Conservation (phyloP, 805 yeast genomes). For the Pichia californica region DNA sequence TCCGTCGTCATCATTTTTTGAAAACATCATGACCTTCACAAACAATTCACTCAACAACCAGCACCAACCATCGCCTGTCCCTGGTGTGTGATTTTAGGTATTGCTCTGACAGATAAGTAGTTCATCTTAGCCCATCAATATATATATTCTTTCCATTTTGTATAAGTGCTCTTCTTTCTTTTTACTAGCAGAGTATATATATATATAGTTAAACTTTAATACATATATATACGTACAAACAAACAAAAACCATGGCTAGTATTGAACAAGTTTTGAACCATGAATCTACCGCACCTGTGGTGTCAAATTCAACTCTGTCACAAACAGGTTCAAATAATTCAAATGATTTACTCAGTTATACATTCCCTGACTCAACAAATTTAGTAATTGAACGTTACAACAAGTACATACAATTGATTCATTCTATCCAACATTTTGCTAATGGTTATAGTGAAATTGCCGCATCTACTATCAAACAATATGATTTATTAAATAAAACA, state of each 20-base stretch:
- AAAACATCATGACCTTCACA: too few species aligned
- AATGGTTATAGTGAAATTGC: conserved; percentile 24
- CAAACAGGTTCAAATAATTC: background rate
- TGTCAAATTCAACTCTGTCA: background rate
- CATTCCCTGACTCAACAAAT: conserved; percentile 23
- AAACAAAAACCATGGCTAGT: too few species aligned
- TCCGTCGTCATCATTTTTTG: too few species aligned
- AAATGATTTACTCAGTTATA: conserved; percentile 10
- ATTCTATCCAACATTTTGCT: conserved; percentile 20
- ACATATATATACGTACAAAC: background rate
- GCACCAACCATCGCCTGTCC: too few species aligned
- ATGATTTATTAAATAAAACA: conserved; percentile 22
- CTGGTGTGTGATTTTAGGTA: too few species aligned
- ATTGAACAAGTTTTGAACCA: background rate
- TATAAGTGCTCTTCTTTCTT: too few species aligned
- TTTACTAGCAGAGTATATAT: too few species aligned
- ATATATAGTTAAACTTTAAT: too few species aligned
- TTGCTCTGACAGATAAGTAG: too few species aligned
- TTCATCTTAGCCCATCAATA: too few species aligned
- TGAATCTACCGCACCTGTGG: background rate
- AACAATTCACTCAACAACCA: too few species aligned
- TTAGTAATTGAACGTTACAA: conserved; percentile 23
- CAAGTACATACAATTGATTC: conserved; percentile 23
- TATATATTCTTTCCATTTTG: too few species aligned
- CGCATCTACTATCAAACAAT: conserved; percentile 16